Evolutionary conservation across 2,329 filamentous ascomycete species (phyloP), one percentile per base, ranked within the genome.

Genomic region (Cladosporium halotolerans): DNA sequence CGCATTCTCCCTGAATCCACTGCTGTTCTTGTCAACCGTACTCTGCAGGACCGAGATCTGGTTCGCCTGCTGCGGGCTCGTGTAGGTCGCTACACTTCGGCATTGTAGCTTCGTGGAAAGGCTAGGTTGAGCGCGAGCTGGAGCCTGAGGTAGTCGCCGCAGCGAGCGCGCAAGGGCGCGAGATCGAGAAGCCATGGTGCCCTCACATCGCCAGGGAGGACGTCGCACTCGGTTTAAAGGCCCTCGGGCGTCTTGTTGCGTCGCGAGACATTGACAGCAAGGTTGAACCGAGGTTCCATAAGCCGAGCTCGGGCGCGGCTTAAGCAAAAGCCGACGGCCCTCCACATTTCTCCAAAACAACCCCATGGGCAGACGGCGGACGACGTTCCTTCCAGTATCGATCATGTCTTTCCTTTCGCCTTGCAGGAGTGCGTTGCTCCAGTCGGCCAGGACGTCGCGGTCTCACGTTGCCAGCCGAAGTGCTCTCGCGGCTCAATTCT

Each of bases 1-100:
- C 61, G 82, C 81, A 75, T 97, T 97, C 64, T 95, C 86, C 64
- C 80, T 81, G 76, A 87, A 97, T 63, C 89, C 85, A 31, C 83
- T 75, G 4, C 89, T 91, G 3, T 81, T 81, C 2, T 85, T 79
- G 70, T 97, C 92, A 61, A 96, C 80, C 42, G 79, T 75, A 36
- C 83, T 88, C 56, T 83, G 86, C 33, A 97, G 76, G 41, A 89
- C 79, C 6, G 91, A 96, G 57, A 96, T 85, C 52, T 89, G 86
- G 58, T 82, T 81, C 34, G 89, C 88, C 73, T 96, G 89, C 70
- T 90, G 83, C 2, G 85, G 81, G 57, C 89, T 82, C 8, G 86
- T 88, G 70, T 95, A 91, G 41, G 82, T 89, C 55, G 91, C 86
- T 61, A 87, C 77, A 52, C 73, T 64, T 51, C 79, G 67, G 47